phyloP scores from a whole-genome alignment of 2,329 filamentous ascomycete genomes.

The Arthrocladium fulminans region DNA sequence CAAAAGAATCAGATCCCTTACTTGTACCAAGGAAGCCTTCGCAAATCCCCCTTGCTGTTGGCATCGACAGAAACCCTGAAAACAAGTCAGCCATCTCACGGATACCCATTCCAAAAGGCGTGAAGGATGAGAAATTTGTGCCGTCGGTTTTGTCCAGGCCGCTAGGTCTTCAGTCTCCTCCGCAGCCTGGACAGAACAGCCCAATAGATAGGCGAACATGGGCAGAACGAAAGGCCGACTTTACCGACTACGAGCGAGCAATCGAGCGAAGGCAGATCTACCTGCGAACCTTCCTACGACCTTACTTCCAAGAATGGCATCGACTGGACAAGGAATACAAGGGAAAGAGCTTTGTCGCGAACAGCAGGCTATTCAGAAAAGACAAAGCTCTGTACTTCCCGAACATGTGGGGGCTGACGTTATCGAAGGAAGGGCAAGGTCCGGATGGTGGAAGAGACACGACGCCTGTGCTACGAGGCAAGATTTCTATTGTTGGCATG shows the following conservation, averaged over 20 bases:
- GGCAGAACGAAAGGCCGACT: conserved; percentile 64
- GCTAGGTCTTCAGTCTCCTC: conserved; percentile 70
- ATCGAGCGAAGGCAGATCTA: conserved; percentile 65
- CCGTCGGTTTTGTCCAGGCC: conserved; percentile 56
- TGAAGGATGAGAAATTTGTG: conserved; percentile 35
- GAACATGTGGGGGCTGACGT: conserved; percentile 73
- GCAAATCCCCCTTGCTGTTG: conserved; percentile 19
- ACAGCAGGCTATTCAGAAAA: conserved; percentile 71
- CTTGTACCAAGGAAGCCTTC: conserved; percentile 6
- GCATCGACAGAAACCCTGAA: conserved; percentile 20
- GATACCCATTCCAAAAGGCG: conserved; percentile 24
- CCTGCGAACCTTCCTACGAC: conserved; percentile 69
- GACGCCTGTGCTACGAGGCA: conserved; percentile 63
- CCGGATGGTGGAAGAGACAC: conserved; percentile 56
- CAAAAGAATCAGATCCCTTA: background rate
- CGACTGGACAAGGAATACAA: conserved; percentile 66
- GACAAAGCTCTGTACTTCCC: conserved; percentile 86
- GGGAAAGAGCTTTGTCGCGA: conserved; percentile 86
- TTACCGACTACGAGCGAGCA: conserved; percentile 79
- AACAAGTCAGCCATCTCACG: conserved; percentile 20
- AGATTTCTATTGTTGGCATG: conserved; percentile 67
- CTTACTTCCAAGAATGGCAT: conserved; percentile 93
- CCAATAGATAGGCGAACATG: conserved; percentile 62
- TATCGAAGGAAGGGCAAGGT: conserved; percentile 34
- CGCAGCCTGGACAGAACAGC: conserved; percentile 69